Conservation (phyloP, 2,329 filamentous ascomycete genomes). For the Clarireedia sp. region DNA sequence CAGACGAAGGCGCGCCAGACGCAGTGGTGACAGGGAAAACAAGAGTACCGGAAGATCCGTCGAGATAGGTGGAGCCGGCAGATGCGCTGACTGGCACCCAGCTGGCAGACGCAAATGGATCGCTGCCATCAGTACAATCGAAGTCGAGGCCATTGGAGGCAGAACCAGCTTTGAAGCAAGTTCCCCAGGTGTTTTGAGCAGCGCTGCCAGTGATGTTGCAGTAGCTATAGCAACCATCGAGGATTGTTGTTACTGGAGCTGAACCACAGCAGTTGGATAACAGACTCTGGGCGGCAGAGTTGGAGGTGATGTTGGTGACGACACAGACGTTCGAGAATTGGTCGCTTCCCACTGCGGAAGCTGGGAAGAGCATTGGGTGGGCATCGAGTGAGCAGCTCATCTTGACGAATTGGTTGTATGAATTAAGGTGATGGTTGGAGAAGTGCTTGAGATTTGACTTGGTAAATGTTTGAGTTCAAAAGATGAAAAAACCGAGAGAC, state of each 20-base stretch:
- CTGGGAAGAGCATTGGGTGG: not conserved
- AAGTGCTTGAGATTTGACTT: not conserved
- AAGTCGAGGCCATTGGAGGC: not conserved
- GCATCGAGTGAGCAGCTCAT: not conserved
- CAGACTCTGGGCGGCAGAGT: not conserved
- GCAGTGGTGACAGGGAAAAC: not conserved
- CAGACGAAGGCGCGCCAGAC: not conserved
- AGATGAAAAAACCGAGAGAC: not conserved
- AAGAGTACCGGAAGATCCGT: slow-evolving; percentile 1
- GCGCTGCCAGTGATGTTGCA: slow-evolving; percentile 6
- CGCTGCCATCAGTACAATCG: not conserved
- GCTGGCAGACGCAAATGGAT: not conserved
- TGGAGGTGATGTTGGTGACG: slow-evolving; percentile 5
- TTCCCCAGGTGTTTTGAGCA: not conserved
- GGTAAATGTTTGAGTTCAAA: not conserved
- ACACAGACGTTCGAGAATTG: slow-evolving; percentile 1
- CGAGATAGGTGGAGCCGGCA: not conserved
- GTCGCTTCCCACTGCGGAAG: not conserved
- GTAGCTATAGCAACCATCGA: slow-evolving; percentile 7
- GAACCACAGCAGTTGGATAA: slow-evolving; percentile 3
- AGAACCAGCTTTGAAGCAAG: not conserved
- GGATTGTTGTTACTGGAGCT: not conserved
- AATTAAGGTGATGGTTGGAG: not conserved
- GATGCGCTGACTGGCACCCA: not conserved
- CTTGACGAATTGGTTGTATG: not conserved